Evolutionary conservation across 352 stramenopile species (phyloP), one percentile per base, ranked within the genome.

Genomic region (Pythium brassicae): DNA sequence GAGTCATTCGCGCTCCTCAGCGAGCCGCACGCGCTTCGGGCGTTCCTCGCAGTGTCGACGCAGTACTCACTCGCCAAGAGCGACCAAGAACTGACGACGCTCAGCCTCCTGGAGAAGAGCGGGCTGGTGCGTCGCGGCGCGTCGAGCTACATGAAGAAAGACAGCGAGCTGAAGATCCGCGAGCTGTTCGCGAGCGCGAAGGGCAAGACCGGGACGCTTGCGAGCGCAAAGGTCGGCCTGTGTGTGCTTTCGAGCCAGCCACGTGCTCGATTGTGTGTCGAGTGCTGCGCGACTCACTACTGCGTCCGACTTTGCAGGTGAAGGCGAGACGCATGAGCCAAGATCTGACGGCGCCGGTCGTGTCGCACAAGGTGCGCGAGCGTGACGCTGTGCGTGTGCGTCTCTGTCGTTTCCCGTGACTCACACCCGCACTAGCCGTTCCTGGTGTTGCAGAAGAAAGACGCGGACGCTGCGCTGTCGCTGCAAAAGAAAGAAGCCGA

Each of bases 51-150:
- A 20, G 68, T 69, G 2, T 48, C 72, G 25, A 57, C 64, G 17
- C 55, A 49, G 29, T 58, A 57, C 15, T 84, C 77, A 20, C 57
- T 72, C 25, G 50, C 54, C 42, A 83, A 77, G 34, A 71, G 67
- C 45, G 61, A 76, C 7, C 52, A 62, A 25, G 77, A 87, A 37
- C 62, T 72, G 46, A 40, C 61, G 58, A 62, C 62, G 11, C 55
- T 86, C 26, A 61, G 65, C 23, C 55, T 47, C 5, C 48, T 87
- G 8, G 53, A 84, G 29, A 81, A 70, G 42, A 62, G 64, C 68
- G 55, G 66, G 63, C 55, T 51, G 61, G 27, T 63, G 60, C 53
- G 55, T 58, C 42, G 58, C 50, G 42, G 61, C 50, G 26, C 69
- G 64, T 34, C 64, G 62, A 42, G 42, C 22, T 43, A 23, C 26